Evolutionary conservation across 441 rosid species (phyloP), one percentile per base, ranked within the genome.

Genomic region (Melastoma candidum): DNA sequence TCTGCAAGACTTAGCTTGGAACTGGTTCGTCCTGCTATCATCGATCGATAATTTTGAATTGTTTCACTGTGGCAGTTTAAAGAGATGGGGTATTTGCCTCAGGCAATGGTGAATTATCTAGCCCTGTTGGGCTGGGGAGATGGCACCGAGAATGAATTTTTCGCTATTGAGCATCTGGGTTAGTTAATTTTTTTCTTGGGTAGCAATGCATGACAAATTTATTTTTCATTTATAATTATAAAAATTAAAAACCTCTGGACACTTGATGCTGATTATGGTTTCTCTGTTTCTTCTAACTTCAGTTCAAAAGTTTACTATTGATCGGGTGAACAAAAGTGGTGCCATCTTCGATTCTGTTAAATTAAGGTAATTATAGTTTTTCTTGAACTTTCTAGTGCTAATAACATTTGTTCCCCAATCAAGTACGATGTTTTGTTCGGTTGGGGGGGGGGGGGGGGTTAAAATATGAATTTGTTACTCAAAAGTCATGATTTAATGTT

Each of bases 81-180:
- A 76, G 98, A 87, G 67, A 82, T 92, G 96, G 96, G 98, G 14
- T 87, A 82, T 67, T 72, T 92, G 54, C 94, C 98, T 58, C 89
- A 84, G 68, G 90, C 82, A 52, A 92, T 87, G 96, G 87, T 87
- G 61, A 92, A 92, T 71, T 92, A 92, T 66, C 69, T 92, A 60
- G 95, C 96, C 32, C 96, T 87, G 66, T 71, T 92, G 66, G 98
- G 96, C 50, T 92, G 98, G 98, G 96, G 96, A 11, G 96, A 92
- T 60, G 96, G 95, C 66, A 87, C 96, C 26, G 96, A 87, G 63
- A 84, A 87, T 70, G 98, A 92, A 73, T 87, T 92, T 77, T 92
- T 79, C 75, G 74, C 86, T 10, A 87, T 92, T 6, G 68, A 81
- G 48, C 73, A 87, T 56, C 95, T 92, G 60, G 92, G 97, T 90